Base-by-base conservation (phyloP, 495 filamentous ascomycete genomes). In the Penicillium alfredii region DNA sequence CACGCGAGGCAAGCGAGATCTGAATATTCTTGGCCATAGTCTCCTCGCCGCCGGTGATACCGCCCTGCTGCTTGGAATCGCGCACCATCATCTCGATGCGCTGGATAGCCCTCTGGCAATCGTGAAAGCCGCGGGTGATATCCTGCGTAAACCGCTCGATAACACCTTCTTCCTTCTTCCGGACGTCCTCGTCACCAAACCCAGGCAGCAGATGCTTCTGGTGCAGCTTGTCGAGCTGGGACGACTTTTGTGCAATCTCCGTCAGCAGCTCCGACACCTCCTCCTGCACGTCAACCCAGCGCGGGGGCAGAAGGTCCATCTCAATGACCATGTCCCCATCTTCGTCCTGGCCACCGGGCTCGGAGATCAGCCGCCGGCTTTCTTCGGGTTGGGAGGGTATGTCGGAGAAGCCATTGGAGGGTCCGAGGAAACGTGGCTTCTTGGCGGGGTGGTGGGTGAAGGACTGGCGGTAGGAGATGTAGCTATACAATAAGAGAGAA, bases 391-490 rank as follows among this genome's bases (percentile, higher is more conserved):
- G 73, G 36, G 71, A 73, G 47, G 55, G 62, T 45, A 59, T 52
- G 60, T 71, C 80, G 53, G 78, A 72, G 68, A 86, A 87, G 68
- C 82, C 83, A 76, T 88, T 87, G 56, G 73, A 69, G 22, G 78
- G 60, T 16, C 73, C 70, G 38, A 71, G 66, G 66, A 84, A 85
- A 34, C 78, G 78, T 38, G 81, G 74, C 62, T 85, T 87, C 66
- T 93, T 88, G 32, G 84, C 73, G 30, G 90, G 92, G 56, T 94
- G 88, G 64, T 97, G 92, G 46, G 88, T 78, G 62, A 96, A 96
- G 42, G 90, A 96, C 66, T 97, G 92, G 40, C 92, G 88, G 71
- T 97, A 98, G 55, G 92, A 96, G 58, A 98, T 93, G 63, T 89
- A 98, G 56, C 92, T 96, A n/a, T n/a, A n/a, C n/a, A n/a, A n/a